Conservation (phyloP, 169 alveolate species). For the Theileria orientalis region DNA sequence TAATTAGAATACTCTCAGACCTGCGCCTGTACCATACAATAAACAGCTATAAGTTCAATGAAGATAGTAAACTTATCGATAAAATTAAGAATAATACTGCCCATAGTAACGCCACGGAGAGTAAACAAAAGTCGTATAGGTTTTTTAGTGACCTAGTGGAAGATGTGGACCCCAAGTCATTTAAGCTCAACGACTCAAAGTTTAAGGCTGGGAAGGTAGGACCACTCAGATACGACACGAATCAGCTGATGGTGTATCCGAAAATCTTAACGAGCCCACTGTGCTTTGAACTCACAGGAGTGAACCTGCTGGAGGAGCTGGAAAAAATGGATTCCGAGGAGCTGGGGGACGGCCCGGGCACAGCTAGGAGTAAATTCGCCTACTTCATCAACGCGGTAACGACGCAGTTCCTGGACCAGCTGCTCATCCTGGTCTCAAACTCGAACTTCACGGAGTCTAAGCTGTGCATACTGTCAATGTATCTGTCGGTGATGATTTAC, state of each 20-base stretch:
- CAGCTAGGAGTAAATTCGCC: background rate
- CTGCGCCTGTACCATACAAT: constrained; percentile 34
- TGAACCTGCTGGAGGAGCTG: background rate
- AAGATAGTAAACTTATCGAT: background rate
- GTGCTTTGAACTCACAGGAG: constrained; percentile 22
- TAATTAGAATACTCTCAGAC: constrained; percentile 23
- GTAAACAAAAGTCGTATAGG: background rate
- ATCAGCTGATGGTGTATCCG: constrained; percentile 28
- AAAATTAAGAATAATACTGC: background rate
- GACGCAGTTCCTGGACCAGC: constrained; percentile 26
- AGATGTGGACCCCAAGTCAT: constrained; percentile 2
- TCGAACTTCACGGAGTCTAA: background rate
- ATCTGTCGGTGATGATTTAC: constrained; percentile 39
- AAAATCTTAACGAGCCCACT: constrained; percentile 18
- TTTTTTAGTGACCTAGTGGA: background rate
- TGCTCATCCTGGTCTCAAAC: constrained; percentile 7
- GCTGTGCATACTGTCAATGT: constrained; percentile 43
- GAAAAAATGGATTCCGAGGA: background rate
- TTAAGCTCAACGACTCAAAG: background rate
- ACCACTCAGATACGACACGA: constrained; percentile 33
- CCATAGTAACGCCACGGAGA: background rate
- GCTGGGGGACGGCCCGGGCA: background rate
- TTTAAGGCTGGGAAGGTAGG: constrained; percentile 19
- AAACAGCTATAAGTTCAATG: background rate
- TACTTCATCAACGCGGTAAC: constrained; percentile 17